A percentile compares a stretch with the other conserved stretches of the same genome.
Evolutionary conservation across 257 asterid species (phyloP).

Genomic region (Agastache rugosa): DNA sequence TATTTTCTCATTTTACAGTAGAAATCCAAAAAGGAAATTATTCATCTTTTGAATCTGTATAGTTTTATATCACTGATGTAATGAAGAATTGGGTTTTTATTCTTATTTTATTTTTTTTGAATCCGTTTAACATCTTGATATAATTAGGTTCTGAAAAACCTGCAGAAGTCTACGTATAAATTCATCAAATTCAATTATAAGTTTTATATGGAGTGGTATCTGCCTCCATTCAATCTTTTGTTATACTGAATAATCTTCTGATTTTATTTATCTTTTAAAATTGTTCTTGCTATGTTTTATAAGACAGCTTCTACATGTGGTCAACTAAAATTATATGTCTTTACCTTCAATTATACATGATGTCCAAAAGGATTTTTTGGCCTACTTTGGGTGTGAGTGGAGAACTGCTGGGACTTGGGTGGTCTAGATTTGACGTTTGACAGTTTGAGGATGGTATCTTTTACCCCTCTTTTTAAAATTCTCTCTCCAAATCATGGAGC

Average conservation of each 20-base stretch:
- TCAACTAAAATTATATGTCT: background rate
- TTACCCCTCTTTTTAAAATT: background rate
- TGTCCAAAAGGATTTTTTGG: conserved; percentile 2
- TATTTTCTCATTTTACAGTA: conserved; percentile 9
- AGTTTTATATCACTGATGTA: background rate
- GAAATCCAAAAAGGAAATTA: conserved; percentile 21
- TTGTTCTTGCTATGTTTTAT: background rate
- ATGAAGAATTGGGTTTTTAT: background rate
- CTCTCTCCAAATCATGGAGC: conserved; percentile 29
- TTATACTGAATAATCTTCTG: background rate
- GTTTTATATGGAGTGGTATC: conserved; percentile 19
- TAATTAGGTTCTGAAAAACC: too few relatives aligned
- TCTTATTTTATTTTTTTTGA: background rate
- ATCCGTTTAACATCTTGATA: too few relatives aligned
- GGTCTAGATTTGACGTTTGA: conserved; percentile 11
- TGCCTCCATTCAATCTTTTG: background rate
- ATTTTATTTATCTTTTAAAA: background rate
- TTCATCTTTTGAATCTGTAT: too few relatives aligned
- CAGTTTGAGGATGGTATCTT: conserved; percentile 2
- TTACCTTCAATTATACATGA: conserved; percentile 11
- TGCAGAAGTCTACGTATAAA: too few relatives aligned
- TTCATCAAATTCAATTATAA: too few relatives aligned
- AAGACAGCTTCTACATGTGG: background rate
- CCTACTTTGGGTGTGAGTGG: background rate
- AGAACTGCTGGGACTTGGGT: background rate